These are phyloP conservation scores for Musa balbisiana DNA, from an alignment of 202 grass and related monocot species.

Conservation along the genomic window DNA sequence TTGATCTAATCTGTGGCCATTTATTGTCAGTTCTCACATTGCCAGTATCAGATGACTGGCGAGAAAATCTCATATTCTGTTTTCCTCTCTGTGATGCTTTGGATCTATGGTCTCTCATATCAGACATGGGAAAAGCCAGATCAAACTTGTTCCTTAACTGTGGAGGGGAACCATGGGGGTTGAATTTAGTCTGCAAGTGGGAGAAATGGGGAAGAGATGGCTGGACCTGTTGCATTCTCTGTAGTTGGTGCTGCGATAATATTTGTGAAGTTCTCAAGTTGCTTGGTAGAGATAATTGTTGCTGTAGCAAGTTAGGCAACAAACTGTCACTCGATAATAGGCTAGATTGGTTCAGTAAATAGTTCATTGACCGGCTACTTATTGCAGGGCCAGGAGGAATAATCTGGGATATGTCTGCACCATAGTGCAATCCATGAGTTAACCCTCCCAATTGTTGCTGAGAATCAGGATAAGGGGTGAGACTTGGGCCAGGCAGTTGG, in stretches of 20 bases:
- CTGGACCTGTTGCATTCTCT: conserved; percentile 57
- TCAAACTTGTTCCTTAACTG: conserved; percentile 49
- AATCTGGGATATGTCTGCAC: conserved; percentile 37
- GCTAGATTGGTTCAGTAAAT: conserved; percentile 46
- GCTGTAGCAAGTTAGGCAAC: conserved; percentile 45
- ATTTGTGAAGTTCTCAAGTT: conserved; percentile 39
- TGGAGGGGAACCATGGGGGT: conserved; percentile 31
- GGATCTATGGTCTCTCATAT: conserved; percentile 56
- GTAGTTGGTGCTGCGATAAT: conserved; percentile 65
- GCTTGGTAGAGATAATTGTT: conserved; percentile 16
- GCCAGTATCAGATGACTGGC: conserved; percentile 45
- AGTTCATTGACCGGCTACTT: conserved; percentile 40
- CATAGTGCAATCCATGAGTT: conserved; percentile 58
- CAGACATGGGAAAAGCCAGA: conserved; percentile 41
- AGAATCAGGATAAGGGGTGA: conserved; percentile 45
- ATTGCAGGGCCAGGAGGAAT: conserved; percentile 37
- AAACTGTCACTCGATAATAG: conserved; percentile 43
- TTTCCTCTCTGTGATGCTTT: conserved; percentile 63
- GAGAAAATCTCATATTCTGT: conserved; percentile 52
- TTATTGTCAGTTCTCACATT: conserved; percentile 48
- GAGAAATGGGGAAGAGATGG: conserved; percentile 45
- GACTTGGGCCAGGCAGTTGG: conserved; percentile 49
- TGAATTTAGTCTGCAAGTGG: conserved; percentile 46
- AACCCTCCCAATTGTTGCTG: conserved; percentile 51
- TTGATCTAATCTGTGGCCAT: conserved; percentile 61